Evolutionary conservation across 371 early-diverging fungal genomes (phyloP).

Genomic region (Funneliformis caledonium): DNA sequence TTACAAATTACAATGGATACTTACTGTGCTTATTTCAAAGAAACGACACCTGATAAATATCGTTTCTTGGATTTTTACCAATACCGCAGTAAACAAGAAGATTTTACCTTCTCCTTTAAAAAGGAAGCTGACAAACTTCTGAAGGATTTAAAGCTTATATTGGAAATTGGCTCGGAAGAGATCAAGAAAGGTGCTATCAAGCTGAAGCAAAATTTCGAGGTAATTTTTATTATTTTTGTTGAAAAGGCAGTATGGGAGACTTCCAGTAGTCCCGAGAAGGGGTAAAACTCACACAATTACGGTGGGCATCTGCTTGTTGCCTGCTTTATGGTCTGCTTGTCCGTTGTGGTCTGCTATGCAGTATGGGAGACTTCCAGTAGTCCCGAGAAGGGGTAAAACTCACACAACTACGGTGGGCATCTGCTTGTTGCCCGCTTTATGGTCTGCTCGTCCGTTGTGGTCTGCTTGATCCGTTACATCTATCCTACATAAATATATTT

Average conservation of each 20-base stretch:
- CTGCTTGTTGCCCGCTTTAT: conserved; percentile 9
- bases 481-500: too few relatives aligned
- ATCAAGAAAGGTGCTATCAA: conserved; percentile 1
- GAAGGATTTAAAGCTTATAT: conserved; percentile 18
- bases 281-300: conserved; percentile 32
- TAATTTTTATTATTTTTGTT: not conserved
- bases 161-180: not conserved
- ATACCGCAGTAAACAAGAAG: conserved; percentile 28
- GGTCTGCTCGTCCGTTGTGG: conserved; percentile 21
- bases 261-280: conserved; percentile 32
- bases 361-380: not conserved
- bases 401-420: conserved; percentile 5
- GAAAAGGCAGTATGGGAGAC: conserved; percentile 5
- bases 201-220: not conserved
- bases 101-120: conserved; percentile 37
- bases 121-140: conserved; percentile 22
- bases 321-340: conserved; percentile 29
- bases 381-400: conserved; percentile 29
- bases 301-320: conserved; percentile 14
- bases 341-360: conserved; percentile 12
- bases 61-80: conserved; percentile 27
- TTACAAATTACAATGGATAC: too few relatives aligned
- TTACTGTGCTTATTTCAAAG: not conserved
- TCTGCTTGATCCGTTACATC: not conserved
- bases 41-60: conserved; percentile 4